These are phyloP conservation scores for Saccharum spontaneum DNA, from an alignment of 176 grass and related monocot species.

Conservation along the genomic window DNA sequence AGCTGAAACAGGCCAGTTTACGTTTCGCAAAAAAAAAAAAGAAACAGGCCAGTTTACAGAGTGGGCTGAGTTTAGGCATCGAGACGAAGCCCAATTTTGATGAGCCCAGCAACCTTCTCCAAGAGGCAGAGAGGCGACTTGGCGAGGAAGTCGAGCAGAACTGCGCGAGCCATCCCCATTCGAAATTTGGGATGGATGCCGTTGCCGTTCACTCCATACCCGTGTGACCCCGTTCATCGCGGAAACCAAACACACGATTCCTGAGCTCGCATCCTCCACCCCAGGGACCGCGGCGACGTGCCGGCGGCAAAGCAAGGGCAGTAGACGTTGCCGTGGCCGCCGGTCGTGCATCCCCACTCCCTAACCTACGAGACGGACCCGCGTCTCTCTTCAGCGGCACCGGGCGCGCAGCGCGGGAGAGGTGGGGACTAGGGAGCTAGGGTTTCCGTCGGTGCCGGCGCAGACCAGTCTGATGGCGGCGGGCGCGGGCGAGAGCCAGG, in stretches of 20 bases:
- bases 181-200: background rate
- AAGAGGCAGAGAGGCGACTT: no score
- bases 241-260: no score
- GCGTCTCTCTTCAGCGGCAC: background rate
- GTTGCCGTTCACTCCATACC: no score
- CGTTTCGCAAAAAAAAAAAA: no score
- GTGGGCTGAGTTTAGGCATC: background rate
- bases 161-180: background rate
- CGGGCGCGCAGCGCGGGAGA: background rate
- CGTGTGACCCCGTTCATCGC: no score
- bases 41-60: background rate
- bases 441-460: conserved; percentile 9
- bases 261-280: background rate
- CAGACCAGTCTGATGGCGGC: conserved; percentile 31
- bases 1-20: background rate
- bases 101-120: background rate
- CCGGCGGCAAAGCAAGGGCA: background rate
- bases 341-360: background rate
- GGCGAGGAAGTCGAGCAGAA: no score
- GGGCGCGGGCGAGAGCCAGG: conserved; percentile 32
- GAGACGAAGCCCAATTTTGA: background rate
- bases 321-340: background rate
- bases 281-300: background rate
- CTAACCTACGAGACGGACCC: background rate
- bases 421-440: background rate